Base-by-base conservation (phyloP, 2,329 filamentous ascomycete genomes). In the Alternaria triticina region DNA sequence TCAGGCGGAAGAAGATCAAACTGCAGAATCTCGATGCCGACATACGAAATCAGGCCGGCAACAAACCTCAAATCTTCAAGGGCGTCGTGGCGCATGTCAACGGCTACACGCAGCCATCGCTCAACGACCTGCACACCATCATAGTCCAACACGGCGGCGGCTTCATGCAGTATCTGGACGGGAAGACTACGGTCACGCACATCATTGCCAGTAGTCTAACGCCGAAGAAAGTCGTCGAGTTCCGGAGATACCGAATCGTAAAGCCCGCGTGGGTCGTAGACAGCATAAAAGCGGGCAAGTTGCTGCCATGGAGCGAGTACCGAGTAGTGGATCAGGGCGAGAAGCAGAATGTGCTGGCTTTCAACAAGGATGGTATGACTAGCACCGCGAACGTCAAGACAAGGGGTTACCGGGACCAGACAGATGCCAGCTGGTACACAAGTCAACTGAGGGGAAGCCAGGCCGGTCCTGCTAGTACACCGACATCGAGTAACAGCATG, bases 201-300 rank as follows among this genome's bases (percentile, higher is more conserved):
- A 97, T 99, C 70, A 94, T 99, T 71, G 94, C 95, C 4, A 95
- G 93, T 56, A 91, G 88, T 57, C 83, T 99, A 22, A 96, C 96
- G 0, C 94, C 93, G 0, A 98, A 97, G 82, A 99, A 99, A 80
- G 89, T 89, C 27, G 88, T 95, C 57, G 96, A 99, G 68, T 97
- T 97, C 75, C 87, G 85, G 57, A 89, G 88, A 68, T 97, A 98
- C 79, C 89, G 95, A 49, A 92, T 99, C 40, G 96, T 97, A 54
- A 97, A 96, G 79, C 96, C 96, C 1, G 90, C 93, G 20, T 99
- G 96, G 96, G 88, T 99, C 4, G 90, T 93, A 13, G 95, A 99
- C 71, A 97, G 94, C 65, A 88, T 98, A 49, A 85, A 88, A 61
- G 92, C 92, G 7, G 93, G 93, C 6, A 91, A 88, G 72, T 81